Percentiles rank a stretch among this genome's conserved stretches.
These are phyloP conservation scores for Debaryomyces castellii DNA, from an alignment of 805 yeast genomes.

Conservation along the genomic window DNA sequence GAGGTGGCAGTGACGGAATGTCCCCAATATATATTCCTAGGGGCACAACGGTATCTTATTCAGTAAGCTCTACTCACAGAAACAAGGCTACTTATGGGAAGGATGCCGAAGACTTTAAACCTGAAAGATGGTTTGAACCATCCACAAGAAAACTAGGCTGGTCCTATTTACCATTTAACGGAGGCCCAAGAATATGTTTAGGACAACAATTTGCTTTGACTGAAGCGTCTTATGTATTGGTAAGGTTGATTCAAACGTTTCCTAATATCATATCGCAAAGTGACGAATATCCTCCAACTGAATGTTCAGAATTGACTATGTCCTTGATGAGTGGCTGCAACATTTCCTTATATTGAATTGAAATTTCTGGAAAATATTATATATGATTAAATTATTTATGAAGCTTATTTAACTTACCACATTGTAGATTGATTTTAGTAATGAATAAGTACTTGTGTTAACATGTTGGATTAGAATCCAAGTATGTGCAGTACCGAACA, in stretches of 20 bases:
- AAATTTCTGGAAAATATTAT: too few relatives aligned
- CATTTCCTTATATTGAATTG: conserved; percentile 4
- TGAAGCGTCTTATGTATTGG: conserved; percentile 31
- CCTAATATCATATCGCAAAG: conserved; percentile 19
- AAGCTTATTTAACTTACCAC: background rate
- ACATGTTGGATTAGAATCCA: background rate
- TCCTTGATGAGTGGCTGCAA: conserved; percentile 21
- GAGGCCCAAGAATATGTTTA: conserved; percentile 39
- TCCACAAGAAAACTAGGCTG: conserved; percentile 29
- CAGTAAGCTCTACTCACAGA: conserved; percentile 45
- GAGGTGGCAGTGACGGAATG: conserved; percentile 43
- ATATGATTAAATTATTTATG: background rate
- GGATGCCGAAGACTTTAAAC: conserved; percentile 27
- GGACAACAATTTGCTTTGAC: conserved; percentile 42
- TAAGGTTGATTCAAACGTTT: conserved; percentile 29
- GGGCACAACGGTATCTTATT: conserved; percentile 43
- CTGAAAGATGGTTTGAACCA: conserved; percentile 32
- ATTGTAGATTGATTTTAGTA: background rate
- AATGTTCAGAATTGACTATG: conserved; percentile 30
- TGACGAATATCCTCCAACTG: conserved; percentile 23
- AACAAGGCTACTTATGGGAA: conserved; percentile 27
- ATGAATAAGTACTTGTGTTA: too few relatives aligned
- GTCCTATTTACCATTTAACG: conserved; percentile 37
- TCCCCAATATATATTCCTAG: conserved; percentile 43
- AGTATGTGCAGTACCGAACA: background rate